phyloP scores from a whole-genome alignment of 2,329 filamentous ascomycete species.

The Penicillium thymicola region DNA sequence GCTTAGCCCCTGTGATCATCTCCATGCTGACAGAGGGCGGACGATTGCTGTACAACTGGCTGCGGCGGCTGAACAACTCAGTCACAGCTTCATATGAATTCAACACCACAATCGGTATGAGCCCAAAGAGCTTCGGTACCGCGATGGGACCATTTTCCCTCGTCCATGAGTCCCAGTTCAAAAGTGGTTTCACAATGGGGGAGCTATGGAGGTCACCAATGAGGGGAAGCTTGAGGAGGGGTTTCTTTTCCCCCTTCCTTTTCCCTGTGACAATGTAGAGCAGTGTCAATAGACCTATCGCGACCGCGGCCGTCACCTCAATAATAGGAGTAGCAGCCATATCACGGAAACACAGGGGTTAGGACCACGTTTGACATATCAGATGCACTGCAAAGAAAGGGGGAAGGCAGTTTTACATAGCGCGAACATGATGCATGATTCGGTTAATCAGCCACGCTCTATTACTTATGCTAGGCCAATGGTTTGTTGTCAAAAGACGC shows the following conservation, averaged over 20 bases:
- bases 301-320: background rate
- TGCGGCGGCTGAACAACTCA: conserved; percentile 43
- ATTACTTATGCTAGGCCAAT: background rate
- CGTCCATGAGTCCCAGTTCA: conserved; percentile 36
- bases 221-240: conserved; percentile 26
- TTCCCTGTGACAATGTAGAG: background rate
- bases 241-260: background rate
- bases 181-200: conserved; percentile 26
- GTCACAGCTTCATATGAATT: conserved; percentile 36
- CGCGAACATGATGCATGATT: background rate
- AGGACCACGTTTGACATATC: background rate
- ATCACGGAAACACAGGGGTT: background rate
- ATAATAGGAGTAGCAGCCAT: background rate
- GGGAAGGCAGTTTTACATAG: background rate
- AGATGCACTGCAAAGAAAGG: background rate
- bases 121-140: conserved; percentile 28
- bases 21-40: conserved; percentile 39
- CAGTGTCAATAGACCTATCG: background rate
- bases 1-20: conserved; percentile 33
- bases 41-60: conserved; percentile 41
- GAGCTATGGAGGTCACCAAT: conserved; percentile 32
- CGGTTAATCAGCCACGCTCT: background rate
- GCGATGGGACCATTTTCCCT: conserved; percentile 36
- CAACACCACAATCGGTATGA: conserved; percentile 39
- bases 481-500: background rate